phyloP scores from a whole-genome alignment of 2,329 filamentous ascomycete genomes.

The Aspergillus unguis region DNA sequence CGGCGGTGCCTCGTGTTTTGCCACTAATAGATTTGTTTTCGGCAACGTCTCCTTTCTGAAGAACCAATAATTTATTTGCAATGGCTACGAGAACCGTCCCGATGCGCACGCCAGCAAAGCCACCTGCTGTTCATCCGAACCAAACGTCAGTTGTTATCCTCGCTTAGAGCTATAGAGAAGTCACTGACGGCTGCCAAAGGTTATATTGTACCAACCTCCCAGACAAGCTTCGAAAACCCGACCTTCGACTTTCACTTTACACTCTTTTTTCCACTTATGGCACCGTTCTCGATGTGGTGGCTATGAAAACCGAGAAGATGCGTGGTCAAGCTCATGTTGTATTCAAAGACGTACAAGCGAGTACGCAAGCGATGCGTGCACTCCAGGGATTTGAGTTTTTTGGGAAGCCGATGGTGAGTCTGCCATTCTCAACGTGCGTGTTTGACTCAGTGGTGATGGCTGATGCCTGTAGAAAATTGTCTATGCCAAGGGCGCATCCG shows the following conservation, averaged over 20 bases:
- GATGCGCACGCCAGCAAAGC: conserved; percentile 38
- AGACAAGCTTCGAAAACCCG: conserved; percentile 83
- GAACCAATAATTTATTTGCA: not conserved
- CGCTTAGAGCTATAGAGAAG: conserved; percentile 1
- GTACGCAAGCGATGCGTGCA: conserved; percentile 87
- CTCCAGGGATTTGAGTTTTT: conserved; percentile 83
- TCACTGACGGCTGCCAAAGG: conserved; percentile 47
- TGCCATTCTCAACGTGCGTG: not conserved
- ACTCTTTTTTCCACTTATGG: conserved; percentile 93
- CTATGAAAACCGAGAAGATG: conserved; percentile 86
- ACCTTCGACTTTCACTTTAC: conserved; percentile 83
- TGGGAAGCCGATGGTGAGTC: conserved; percentile 73
- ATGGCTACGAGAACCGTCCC: conserved; percentile 43
- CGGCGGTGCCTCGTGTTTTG: no score
- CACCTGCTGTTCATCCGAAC: conserved; percentile 61
- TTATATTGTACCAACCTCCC: conserved; percentile 89
- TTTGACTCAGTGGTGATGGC: not conserved
- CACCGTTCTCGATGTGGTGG: conserved; percentile 85
- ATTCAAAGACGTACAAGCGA: conserved; percentile 84
- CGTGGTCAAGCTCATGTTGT: conserved; percentile 92
- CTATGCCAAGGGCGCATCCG: conserved; percentile 86
- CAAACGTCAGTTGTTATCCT: conserved; percentile 61
- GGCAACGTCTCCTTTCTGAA: not conserved
- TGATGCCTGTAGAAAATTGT: conserved; percentile 66
- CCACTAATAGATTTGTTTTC: not conserved